These are phyloP conservation scores for Trichoderma asperelloides DNA, from an alignment of 495 filamentous ascomycete species.

Conservation along the genomic window DNA sequence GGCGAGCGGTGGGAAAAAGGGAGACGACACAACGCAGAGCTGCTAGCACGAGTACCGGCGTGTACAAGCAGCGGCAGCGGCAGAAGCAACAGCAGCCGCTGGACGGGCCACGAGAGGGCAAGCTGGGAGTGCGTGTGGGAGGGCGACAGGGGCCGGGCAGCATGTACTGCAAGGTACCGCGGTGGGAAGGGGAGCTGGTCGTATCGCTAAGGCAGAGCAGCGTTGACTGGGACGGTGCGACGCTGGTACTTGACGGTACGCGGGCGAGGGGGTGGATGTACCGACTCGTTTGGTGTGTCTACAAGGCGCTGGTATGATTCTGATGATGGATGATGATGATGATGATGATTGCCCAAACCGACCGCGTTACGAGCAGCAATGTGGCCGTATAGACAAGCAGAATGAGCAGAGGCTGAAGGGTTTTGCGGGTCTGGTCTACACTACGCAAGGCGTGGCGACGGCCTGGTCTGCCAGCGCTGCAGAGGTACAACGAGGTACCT, in stretches of 20 bases:
- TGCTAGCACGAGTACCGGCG: neutral
- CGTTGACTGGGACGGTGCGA: too few species aligned
- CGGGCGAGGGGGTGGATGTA: neutral
- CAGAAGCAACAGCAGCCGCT: neutral
- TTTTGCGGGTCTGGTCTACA: neutral
- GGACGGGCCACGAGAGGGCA: neutral
- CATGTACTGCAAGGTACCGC: neutral
- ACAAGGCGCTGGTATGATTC: neutral
- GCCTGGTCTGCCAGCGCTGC: neutral
- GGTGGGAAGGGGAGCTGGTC: neutral
- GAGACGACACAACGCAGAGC: neutral
- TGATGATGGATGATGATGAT: neutral
- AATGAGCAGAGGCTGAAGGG: neutral
- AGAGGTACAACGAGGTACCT: neutral
- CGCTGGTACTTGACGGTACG: neutral
- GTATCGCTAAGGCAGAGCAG: too few species aligned
- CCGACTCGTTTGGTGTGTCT: neutral
- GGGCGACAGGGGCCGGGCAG: constrained; percentile 1
- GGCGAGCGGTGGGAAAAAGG: neutral
- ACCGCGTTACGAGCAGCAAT: too few species aligned
- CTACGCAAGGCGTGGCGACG: neutral
- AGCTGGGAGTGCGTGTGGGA: constrained; percentile 1
- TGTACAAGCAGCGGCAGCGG: neutral
- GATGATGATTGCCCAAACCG: too few species aligned
- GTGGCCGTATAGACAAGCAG: neutral